These are phyloP conservation scores for Kodamaea restingae DNA, from an alignment of 805 yeast genomes.

Conservation along the genomic window DNA sequence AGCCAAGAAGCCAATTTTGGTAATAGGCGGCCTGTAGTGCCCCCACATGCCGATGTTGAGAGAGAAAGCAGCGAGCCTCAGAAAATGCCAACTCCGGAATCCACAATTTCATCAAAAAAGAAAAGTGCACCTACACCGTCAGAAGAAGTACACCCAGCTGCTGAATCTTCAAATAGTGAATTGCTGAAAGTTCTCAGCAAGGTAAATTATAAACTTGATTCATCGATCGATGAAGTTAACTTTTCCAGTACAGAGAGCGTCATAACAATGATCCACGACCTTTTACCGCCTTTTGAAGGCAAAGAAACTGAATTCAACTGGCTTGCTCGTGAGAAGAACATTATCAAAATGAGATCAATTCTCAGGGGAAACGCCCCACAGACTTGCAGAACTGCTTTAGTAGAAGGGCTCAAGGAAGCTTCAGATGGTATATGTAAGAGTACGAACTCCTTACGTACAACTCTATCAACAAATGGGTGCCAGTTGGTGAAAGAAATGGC, in stretches of 20 bases:
- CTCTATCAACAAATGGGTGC: constrained; percentile 72
- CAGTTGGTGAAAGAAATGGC: constrained; percentile 69
- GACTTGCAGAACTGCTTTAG: constrained; percentile 38
- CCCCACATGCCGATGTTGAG: too few relatives aligned
- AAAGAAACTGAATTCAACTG: constrained; percentile 89
- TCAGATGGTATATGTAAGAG: constrained; percentile 63
- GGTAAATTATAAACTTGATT: constrained; percentile 39
- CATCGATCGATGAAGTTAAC: constrained; percentile 27
- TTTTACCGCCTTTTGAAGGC: constrained; percentile 47
- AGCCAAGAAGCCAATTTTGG: background rate
- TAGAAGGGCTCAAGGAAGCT: constrained; percentile 22
- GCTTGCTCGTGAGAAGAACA: constrained; percentile 62
- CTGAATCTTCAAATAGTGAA: constrained; percentile 5
- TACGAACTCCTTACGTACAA: constrained; percentile 73
- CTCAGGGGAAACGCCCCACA: constrained; percentile 52
- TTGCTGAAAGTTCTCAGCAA: constrained; percentile 15
- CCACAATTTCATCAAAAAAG: too few relatives aligned
- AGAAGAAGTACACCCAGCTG: background rate
- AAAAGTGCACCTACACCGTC: too few relatives aligned
- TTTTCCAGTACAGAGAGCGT: constrained; percentile 22
- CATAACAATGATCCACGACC: constrained; percentile 14
- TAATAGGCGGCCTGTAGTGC: too few relatives aligned
- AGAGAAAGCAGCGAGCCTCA: too few relatives aligned
- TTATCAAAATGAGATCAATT: constrained; percentile 54
- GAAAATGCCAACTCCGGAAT: too few relatives aligned